Evolutionary conservation across 2,329 filamentous ascomycete genomes (phyloP), one percentile per base, ranked within the genome.

Genomic region (Diaporthe citri): DNA sequence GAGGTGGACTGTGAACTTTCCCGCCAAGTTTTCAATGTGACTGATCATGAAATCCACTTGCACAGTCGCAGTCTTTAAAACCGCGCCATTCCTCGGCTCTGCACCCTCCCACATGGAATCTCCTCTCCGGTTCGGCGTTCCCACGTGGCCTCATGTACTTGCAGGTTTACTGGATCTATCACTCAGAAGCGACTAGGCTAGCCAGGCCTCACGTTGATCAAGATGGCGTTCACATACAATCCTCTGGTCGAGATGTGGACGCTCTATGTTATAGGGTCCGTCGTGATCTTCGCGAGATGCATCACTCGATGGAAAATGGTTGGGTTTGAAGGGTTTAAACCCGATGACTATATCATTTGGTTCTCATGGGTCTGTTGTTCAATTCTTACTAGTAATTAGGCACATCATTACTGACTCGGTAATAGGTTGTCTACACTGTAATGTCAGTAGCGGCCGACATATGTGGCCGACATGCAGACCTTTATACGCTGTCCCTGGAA

Each of bases 191-290:
- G 31, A 39, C 22, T 36, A 17, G 13, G 6, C 43, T 36, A 25
- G 46, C 39, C 28, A 15, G 48, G 28, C 55, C 22, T 48, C 25
- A 55, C 52, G 39, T 10, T 48, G 31, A 22, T 43, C 62, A 70
- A 34, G 4, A 74, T 74, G 72, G 72, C 62, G 25, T 34, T 70
- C 41, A 73, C 55, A 22, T 60, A 57, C 34, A 59, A 51, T 43
- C 52, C 72, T n/a, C n/a, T 82, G 22, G 79, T 80, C 3, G 83
- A 84, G 70, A 83, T 83, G 79, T 85, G 83, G 84, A 77, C 80
- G 62, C 79, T 85, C n/a, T 85, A 82, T 74, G 69, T 77, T 6
- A 60, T 84, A 5, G 84, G 83, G 1, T 80, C 78, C 25, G 20
- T 79, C 0, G 79, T 81, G 66, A 83, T 85, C 31, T 79, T 78